Conservation (phyloP, 805 yeast species). For the Kuraishia hungarica region DNA sequence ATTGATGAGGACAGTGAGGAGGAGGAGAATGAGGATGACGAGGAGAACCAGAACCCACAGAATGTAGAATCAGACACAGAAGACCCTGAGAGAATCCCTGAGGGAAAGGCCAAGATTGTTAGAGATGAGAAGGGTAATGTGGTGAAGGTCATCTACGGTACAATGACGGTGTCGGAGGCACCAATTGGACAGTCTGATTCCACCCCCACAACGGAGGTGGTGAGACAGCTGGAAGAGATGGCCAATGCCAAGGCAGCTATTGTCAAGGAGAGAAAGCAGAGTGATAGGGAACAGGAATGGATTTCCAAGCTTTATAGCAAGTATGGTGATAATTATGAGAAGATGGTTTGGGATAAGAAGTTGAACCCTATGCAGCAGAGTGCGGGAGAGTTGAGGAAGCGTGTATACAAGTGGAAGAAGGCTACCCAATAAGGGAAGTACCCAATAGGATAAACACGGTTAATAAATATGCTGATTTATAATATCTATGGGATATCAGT, state of each 20-base stretch:
- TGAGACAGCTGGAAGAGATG: slow-evolving; percentile 59
- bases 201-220: slow-evolving; percentile 41
- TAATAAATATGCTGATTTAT: too few species aligned
- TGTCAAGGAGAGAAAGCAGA: slow-evolving; percentile 35
- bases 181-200: slow-evolving; percentile 23
- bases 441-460: too few species aligned
- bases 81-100: slow-evolving; percentile 56
- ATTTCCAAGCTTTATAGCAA: slow-evolving; percentile 52
- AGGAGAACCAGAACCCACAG: slow-evolving; percentile 9
- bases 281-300: slow-evolving; percentile 75
- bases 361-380: slow-evolving; percentile 77
- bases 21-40: slow-evolving; percentile 26
- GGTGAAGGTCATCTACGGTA: slow-evolving; percentile 59
- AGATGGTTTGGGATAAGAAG: slow-evolving; percentile 89
- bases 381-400: slow-evolving; percentile 72
- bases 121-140: slow-evolving; percentile 67
- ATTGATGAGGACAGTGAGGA: slow-evolving; percentile 24
- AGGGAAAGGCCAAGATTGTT: slow-evolving; percentile 70
- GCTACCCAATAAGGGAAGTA: too few species aligned
- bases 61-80: slow-evolving; percentile 27
- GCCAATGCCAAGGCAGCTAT: slow-evolving; percentile 30
- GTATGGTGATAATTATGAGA: slow-evolving; percentile 81
- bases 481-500: too few species aligned
- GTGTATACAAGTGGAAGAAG: slow-evolving; percentile 65
- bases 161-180: slow-evolving; percentile 26